A percentile compares a stretch with the other conserved stretches of the same genome.
Evolutionary conservation across 169 alveolate genomes (phyloP).

Genomic region (Babesia sp.): DNA sequence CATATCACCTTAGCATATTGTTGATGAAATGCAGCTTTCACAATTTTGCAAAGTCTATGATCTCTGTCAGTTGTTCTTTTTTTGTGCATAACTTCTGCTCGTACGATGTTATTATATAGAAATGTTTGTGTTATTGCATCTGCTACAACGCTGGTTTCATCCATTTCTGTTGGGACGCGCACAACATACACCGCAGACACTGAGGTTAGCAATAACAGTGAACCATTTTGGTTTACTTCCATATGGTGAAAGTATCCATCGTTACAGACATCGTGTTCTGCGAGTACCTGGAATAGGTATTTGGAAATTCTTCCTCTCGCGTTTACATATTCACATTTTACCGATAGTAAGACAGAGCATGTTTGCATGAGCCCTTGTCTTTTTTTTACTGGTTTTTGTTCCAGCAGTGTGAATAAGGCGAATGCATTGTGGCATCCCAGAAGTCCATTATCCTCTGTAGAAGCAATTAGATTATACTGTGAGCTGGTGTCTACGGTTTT

Average conservation of each 20-base stretch:
- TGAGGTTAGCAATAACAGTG: constrained; percentile 31
- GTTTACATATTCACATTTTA: constrained; percentile 53
- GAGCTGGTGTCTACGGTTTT: constrained; percentile 5
- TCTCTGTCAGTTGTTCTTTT: background rate
- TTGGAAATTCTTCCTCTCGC: background rate
- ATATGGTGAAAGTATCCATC: constrained; percentile 50
- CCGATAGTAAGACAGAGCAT: constrained; percentile 15
- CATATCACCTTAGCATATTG: constrained; percentile 12
- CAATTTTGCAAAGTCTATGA: background rate
- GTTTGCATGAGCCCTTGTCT: constrained; percentile 10
- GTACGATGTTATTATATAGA: constrained; percentile 7
- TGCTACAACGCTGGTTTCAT: constrained; percentile 2
- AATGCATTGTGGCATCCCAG: constrained; percentile 25
- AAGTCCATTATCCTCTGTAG: background rate
- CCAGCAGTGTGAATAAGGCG: constrained; percentile 55
- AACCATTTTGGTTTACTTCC: constrained; percentile 42
- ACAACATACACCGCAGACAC: constrained; percentile 25
- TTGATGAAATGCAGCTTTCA: constrained; percentile 19
- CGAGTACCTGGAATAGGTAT: constrained; percentile 41
- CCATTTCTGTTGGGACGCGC: constrained; percentile 37
- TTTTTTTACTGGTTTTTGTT: constrained; percentile 26
- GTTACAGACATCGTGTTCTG: constrained; percentile 34
- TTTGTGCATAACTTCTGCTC: constrained; percentile 11
- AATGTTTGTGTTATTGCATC: background rate
- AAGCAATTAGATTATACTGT: constrained; percentile 9